Percentiles rank a stretch among this genome's conserved stretches.
These are phyloP conservation scores for Ustilago shanxiensis DNA, from an alignment of 1,284 basidiomycete species.

Conservation along the genomic window DNA sequence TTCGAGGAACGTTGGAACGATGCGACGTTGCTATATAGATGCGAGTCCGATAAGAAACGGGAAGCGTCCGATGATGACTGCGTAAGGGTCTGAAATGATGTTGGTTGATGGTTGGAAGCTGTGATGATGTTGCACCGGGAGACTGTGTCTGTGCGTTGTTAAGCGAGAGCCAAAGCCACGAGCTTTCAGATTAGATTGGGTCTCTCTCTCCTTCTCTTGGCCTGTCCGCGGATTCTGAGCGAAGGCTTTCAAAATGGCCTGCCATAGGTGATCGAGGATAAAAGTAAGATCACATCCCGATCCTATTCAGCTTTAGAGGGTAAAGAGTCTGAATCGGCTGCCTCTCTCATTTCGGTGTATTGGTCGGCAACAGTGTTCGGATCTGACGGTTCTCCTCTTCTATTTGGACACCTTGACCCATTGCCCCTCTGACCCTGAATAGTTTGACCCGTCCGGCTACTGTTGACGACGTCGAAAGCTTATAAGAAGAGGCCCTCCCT, in stretches of 20 bases:
- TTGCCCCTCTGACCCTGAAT: background rate
- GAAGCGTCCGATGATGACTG: background rate
- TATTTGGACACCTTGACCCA: background rate
- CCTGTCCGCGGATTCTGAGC: constrained; percentile 25
- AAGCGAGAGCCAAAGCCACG: background rate
- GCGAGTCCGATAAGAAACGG: background rate
- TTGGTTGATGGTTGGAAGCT: background rate
- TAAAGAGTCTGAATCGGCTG: constrained; percentile 10
- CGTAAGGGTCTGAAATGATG: background rate
- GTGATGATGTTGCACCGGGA: background rate
- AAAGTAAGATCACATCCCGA: constrained; percentile 2
- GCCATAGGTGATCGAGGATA: constrained; percentile 10
- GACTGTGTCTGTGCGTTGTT: constrained; percentile 16
- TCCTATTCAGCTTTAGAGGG: background rate
- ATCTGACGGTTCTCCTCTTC: background rate
- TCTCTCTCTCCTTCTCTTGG: background rate
- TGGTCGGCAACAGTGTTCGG: constrained; percentile 9
- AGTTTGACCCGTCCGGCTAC: constrained; percentile 1
- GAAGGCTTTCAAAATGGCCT: constrained; percentile 1
- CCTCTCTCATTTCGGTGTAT: background rate
- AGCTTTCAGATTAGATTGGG: constrained; percentile 5
- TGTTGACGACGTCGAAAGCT: background rate
- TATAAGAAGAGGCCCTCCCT: background rate
- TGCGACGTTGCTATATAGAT: background rate
- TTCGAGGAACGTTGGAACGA: background rate